Percentiles rank a stretch among this genome's conserved stretches.
Evolutionary conservation across 1,284 basidiomycete species (phyloP).

Genomic region (Athelia psychrophila): DNA sequence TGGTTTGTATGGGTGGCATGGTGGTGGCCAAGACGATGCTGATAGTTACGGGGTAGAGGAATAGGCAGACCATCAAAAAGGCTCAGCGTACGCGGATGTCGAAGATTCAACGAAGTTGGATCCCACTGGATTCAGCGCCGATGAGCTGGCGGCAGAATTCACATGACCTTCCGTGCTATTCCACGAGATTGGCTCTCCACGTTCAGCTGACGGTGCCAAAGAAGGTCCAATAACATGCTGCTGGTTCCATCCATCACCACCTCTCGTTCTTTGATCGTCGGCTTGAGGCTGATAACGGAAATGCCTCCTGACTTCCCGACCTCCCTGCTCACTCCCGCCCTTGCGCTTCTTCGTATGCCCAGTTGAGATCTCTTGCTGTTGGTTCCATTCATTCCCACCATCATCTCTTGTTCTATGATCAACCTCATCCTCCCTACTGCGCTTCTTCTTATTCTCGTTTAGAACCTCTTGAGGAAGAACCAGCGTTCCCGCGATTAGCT

Average conservation of each 20-base stretch:
- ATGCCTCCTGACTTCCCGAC: conserved; percentile 14
- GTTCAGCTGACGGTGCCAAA: too few relatives aligned
- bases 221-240: too few relatives aligned
- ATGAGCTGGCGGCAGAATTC: not conserved
- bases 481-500: not conserved
- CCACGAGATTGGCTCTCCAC: too few relatives aligned
- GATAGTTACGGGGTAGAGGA: not conserved
- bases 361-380: too few relatives aligned
- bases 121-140: not conserved
- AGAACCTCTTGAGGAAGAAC: not conserved
- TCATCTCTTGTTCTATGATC: too few relatives aligned
- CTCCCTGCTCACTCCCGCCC: not conserved
- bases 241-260: not conserved
- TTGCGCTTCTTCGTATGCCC: too few relatives aligned
- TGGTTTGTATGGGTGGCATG: not conserved
- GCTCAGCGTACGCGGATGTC: not conserved
- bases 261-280: not conserved
- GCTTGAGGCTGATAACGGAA: not conserved
- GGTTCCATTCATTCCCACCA: too few relatives aligned
- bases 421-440: too few relatives aligned
- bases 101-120: not conserved
- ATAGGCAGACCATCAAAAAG: not conserved
- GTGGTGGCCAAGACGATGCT: not conserved
- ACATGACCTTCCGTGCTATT: too few relatives aligned
- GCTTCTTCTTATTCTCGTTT: too few relatives aligned